Evolutionary conservation across 768 basidiomycete species (phyloP), one percentile per base, ranked within the genome.

Genomic region (Chiua virens): DNA sequence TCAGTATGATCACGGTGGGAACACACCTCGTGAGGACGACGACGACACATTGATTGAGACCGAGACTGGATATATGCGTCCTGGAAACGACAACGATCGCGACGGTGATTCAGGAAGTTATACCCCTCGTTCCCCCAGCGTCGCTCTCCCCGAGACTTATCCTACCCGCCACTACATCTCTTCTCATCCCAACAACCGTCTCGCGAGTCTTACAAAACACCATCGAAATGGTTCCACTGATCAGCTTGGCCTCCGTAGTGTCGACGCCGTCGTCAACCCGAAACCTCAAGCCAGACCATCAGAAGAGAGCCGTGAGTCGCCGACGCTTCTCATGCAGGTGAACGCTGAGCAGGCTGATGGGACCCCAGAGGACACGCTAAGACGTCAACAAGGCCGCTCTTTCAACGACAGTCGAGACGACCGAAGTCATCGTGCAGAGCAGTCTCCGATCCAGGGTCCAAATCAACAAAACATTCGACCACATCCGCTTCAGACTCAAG

Each of bases 101-200:
- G 70, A 74, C 17, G 76, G 79, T 30, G 80, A 83, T 36, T 80
- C 77, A 17, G 79, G 76, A 21, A 73, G 75, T 7, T 85, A 78
- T 56, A 89, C 87, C 1, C 87, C 87, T 6, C 79, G 85, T 21
- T 89, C 87, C 3, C 85, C 86, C 1, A 79, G 80, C 28, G 76
- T 75, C 13, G 75, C 71, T n/a, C 72, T 87, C 17, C 85, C 86
- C 3, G 81, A 82, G 3, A 63, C 70, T 32, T 67, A 72, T 25
- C 60, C 63, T 10, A 46, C 66, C 6, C 68, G 62, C 22, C 62
- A 62, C 32, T 73, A 71, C 49, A 55, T 61, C 34, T 15, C 61
- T 15, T 69, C 73, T 42, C 67, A 63, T 36, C 54, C 63, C 41
- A 64, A 61, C 47, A 55, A 57, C 15, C 67, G 67, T 25, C 52